A percentile compares a stretch with the other conserved stretches of the same genome.
These are phyloP conservation scores for Stygiomarasmius scandens DNA, from an alignment of 1,284 basidiomycete species.

Conservation along the genomic window DNA sequence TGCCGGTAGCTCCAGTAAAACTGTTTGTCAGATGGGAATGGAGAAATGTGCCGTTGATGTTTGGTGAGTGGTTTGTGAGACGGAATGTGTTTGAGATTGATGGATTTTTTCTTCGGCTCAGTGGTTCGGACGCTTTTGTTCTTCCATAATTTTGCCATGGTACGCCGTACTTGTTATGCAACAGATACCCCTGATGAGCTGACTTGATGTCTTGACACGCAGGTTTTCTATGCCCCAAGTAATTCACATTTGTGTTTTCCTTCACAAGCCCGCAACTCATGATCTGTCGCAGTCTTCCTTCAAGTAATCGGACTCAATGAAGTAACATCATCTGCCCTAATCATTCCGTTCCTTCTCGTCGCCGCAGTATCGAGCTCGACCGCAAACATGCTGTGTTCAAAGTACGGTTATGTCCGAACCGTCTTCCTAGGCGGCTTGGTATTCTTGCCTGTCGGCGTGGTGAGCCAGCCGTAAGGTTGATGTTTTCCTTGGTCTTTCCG, in stretches of 20 bases:
- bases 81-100: neutral
- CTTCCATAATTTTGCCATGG: constrained; percentile 35
- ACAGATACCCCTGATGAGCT: too few species aligned
- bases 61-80: constrained; percentile 20
- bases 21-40: constrained; percentile 33
- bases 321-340: constrained; percentile 31
- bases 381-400: constrained; percentile 23
- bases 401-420: constrained; percentile 23
- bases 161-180: constrained; percentile 11
- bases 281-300: constrained; percentile 28
- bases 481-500: neutral
- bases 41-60: constrained; percentile 36
- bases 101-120: constrained; percentile 6
- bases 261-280: neutral
- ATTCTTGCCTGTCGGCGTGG: constrained; percentile 28
- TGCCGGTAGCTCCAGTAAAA: constrained; percentile 30
- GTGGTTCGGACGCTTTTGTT: constrained; percentile 31
- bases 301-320: constrained; percentile 33
- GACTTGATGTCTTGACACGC: neutral
- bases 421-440: constrained; percentile 23
- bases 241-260: constrained; percentile 1
- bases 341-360: constrained; percentile 33
- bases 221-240: constrained; percentile 39
- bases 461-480: constrained; percentile 2
- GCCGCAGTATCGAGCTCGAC: constrained; percentile 29